Evolutionary conservation across 768 basidiomycete species (phyloP), one percentile per base, ranked within the genome.

Genomic region (Leccinum barrowsii): DNA sequence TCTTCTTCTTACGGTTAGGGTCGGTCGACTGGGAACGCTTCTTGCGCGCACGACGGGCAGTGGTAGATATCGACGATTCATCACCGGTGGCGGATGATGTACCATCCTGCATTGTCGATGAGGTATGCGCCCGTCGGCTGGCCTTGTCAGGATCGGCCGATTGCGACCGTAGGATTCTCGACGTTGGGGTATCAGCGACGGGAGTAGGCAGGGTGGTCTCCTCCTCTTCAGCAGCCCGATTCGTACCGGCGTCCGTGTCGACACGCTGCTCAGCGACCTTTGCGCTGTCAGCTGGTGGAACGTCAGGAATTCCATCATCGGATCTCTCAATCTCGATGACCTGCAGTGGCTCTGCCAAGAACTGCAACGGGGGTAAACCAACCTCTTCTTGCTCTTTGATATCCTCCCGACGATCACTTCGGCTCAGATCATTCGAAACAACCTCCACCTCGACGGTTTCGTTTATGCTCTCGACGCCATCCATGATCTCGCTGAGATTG

Each of bases 71-170:
- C 10, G 89, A 89, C 7, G 87, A 89, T 53, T 89, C 89, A 63
- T 89, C 88, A 12, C 82, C 86, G 4, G 84, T 75, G 17, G 73
- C 74, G 1, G 87, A 86, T n/a, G 83, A 82, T 0, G 79, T 74
- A 13, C 78, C 80, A 54, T 81, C 82, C 54, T 78, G 68, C 53
- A 74, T 73, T 3, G 81, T 79, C 22, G 83, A 86, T 34, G 80
- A 75, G 21, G 82, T 77, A 66, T 82, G 87, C 2, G 78, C 76
- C 40, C 88, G 84, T 48, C 82, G 80, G 21, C 76, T 76, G 21
- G 81, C 75, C 64, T 78, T 85, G 72, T 85, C 86, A 7, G 88
- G 89, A 68, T 92, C 90, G 8, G 85, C 89, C 8, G 92, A 93
- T 58, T 90, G 89, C 5, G 92, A 92, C 21, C 91, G 88, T 42